These are phyloP conservation scores for Penicillium hesseltinei DNA, from an alignment of 2,329 filamentous ascomycete species.

Conservation along the genomic window DNA sequence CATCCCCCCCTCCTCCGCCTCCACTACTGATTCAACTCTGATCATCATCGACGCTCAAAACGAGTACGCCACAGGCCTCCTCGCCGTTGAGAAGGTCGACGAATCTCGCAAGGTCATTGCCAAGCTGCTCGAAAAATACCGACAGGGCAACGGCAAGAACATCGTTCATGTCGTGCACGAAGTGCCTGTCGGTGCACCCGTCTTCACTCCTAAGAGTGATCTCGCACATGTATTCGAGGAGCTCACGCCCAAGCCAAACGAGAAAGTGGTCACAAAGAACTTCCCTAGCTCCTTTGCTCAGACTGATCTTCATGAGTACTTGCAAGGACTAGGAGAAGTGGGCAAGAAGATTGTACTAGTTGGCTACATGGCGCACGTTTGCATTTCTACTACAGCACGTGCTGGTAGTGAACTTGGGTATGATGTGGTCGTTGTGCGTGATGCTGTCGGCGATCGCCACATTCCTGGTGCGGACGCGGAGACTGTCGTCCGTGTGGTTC, in stretches of 20 bases:
- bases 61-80: conserved; percentile 58
- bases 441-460: conserved; percentile 64
- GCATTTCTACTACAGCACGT: conserved; percentile 62
- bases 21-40: conserved; percentile 57
- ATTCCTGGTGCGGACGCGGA: conserved; percentile 59
- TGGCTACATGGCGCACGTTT: conserved; percentile 55
- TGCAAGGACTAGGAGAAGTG: conserved; percentile 48
- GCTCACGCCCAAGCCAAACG: conserved; percentile 52
- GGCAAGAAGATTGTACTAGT: conserved; percentile 59
- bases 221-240: conserved; percentile 63
- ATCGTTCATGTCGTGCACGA: conserved; percentile 63
- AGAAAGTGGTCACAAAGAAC: conserved; percentile 60
- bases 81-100: conserved; percentile 56
- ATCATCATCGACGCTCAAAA: conserved; percentile 71
- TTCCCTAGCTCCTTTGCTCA: conserved; percentile 60
- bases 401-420: conserved; percentile 61
- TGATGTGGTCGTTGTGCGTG: conserved; percentile 61
- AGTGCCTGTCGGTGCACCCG: conserved; percentile 59
- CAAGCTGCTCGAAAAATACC: conserved; percentile 59
- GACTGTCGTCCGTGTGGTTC: conserved; percentile 51
- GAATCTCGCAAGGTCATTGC: conserved; percentile 57
- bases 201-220: conserved; percentile 63
- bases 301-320: conserved; percentile 57
- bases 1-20: conserved; percentile 55
- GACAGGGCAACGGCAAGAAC: conserved; percentile 46